phyloP scores from a whole-genome alignment of 208 protist species.

The Strigomonas galati region DNA sequence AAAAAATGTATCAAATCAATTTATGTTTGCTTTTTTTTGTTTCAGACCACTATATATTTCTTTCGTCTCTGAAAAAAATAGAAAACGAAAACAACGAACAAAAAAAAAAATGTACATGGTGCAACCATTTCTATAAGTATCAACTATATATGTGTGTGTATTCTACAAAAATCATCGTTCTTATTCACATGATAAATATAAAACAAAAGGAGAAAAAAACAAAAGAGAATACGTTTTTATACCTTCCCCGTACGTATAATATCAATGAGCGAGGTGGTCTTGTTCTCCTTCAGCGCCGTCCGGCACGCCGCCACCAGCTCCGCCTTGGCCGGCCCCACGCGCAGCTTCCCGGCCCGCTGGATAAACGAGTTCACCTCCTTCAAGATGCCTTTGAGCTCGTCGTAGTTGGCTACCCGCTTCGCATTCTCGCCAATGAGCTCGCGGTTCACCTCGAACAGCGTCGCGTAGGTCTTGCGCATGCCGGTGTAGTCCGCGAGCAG shows the following conservation, averaged over 20 bases:
- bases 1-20: too few relatives aligned
- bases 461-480: conserved; percentile 81
- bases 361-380: conserved; percentile 93
- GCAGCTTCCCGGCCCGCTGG: conserved; percentile 84
- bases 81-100: neutral
- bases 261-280: conserved; percentile 69
- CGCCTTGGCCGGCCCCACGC: conserved; percentile 60
- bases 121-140: too few relatives aligned
- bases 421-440: conserved; percentile 91
- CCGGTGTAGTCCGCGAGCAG: conserved; percentile 79
- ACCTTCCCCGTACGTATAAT: conserved; percentile 70
- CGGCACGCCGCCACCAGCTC: conserved; percentile 75
- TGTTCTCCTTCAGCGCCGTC: conserved; percentile 80
- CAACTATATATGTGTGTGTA: too few relatives aligned
- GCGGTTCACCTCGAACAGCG: conserved; percentile 81
- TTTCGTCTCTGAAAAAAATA: too few relatives aligned
- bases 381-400: conserved; percentile 78
- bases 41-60: too few relatives aligned
- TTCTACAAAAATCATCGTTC: too few relatives aligned
- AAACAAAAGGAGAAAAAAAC: neutral
- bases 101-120: too few relatives aligned
- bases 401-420: conserved; percentile 92
- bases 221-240: neutral
- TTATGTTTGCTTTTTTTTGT: too few relatives aligned
- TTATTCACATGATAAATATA: too few relatives aligned